Evolutionary conservation across 164 flowering plant species (phyloP).

Genomic region (Berberis thunbergii): DNA sequence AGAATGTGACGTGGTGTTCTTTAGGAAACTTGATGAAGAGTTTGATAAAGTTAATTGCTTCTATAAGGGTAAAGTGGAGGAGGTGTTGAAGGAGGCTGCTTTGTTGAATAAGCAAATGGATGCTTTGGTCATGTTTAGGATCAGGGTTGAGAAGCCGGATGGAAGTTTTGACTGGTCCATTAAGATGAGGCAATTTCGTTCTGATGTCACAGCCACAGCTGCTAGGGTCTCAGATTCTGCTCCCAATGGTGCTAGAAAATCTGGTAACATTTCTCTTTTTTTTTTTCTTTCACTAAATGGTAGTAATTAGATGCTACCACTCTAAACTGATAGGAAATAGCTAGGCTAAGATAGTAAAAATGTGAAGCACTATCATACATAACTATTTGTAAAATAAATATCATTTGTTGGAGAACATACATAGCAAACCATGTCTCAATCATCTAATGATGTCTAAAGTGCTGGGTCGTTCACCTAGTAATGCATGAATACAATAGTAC

Average conservation of each 20-base stretch:
- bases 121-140: too few species aligned
- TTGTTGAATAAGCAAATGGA: too few species aligned
- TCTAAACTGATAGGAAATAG: not conserved
- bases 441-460: too few species aligned
- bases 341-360: not conserved
- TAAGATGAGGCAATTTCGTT: constrained; percentile 21
- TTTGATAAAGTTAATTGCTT: constrained; percentile 57
- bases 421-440: too few species aligned
- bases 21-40: constrained; percentile 59
- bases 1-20: constrained; percentile 44
- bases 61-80: constrained; percentile 39
- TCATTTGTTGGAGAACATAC: too few species aligned
- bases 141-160: too few species aligned
- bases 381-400: too few species aligned
- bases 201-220: constrained; percentile 21
- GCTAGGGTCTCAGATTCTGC: constrained; percentile 19
- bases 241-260: constrained; percentile 7
- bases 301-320: not conserved
- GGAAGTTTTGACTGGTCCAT: constrained; percentile 14
- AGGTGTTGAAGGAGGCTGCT: too few species aligned
- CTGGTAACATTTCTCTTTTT: not conserved
- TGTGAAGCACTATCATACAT: not conserved
- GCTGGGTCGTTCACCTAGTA: too few species aligned
- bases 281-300: not conserved
- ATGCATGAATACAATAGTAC: too few species aligned